These are phyloP conservation scores for Lachnellula subtilissima DNA, from an alignment of 2,329 filamentous ascomycete species.

Conservation along the genomic window DNA sequence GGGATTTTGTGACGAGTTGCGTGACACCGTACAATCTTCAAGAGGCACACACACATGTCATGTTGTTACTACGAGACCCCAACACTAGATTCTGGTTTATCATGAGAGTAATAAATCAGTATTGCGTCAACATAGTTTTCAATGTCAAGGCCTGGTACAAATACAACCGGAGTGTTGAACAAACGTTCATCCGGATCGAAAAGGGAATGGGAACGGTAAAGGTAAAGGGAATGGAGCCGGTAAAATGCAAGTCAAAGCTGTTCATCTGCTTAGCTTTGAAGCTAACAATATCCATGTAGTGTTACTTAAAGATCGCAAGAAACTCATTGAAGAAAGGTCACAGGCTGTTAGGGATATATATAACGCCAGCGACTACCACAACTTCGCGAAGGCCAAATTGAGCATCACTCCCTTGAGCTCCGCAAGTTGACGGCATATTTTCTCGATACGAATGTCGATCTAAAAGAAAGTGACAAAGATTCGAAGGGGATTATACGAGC, in stretches of 20 bases:
- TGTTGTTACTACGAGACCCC: constrained; percentile 32
- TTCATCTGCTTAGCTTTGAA: background rate
- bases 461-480: constrained; percentile 38
- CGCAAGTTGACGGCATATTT: constrained; percentile 43
- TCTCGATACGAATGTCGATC: constrained; percentile 33
- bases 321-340: constrained; percentile 35
- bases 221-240: background rate
- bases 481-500: constrained; percentile 22
- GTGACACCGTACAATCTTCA: constrained; percentile 26
- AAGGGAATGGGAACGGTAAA: constrained; percentile 3
- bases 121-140: constrained; percentile 34
- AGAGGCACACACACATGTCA: constrained; percentile 31
- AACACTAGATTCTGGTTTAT: constrained; percentile 34
- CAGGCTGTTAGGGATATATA: constrained; percentile 36
- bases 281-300: constrained; percentile 14
- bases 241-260: no score
- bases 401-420: constrained; percentile 25
- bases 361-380: constrained; percentile 30
- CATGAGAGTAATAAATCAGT: constrained; percentile 36
- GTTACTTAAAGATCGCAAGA: constrained; percentile 26
- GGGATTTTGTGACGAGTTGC: constrained; percentile 35
- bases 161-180: constrained; percentile 26
- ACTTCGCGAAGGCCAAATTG: constrained; percentile 18
- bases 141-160: constrained; percentile 32
- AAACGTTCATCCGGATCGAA: constrained; percentile 20